Base-by-base conservation (phyloP, 768 basidiomycete species). In the Cystofilobasidium capitatum region DNA sequence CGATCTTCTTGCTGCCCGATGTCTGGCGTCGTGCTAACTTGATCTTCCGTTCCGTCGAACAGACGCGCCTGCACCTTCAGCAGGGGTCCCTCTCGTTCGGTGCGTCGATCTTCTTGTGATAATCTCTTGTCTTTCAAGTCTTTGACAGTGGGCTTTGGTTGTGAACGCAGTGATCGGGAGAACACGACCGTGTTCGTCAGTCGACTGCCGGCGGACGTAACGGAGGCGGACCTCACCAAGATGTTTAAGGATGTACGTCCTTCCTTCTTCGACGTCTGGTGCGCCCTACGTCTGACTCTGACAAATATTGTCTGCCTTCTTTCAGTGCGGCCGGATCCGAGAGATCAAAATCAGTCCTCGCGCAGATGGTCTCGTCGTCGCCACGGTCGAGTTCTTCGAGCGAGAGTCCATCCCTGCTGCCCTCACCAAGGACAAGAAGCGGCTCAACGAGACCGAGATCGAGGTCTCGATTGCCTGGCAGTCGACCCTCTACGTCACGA, bases 391-490 rank as follows among this genome's bases (percentile, higher is more conserved):
- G 75, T 98, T 99, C 75, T 13, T 47, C 8, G 13, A 62, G 29
- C 71, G 91, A 86, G 89, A 90, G 20, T 83, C 83, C 66, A 82
- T 98, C 2, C 90, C 91, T 12, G 84, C 84, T 0, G 96, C 90
- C 2, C 80, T 94, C 44, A 94, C 92, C 0, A 93, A 91, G 75
- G 94, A 99, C 78, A 96, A 94, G 78, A 96, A 94, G 76, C 84
- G 86, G 58, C 73, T 98, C 40, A 81, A 82, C 55, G 86, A 82
- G 0, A 79, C 84, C 57, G 91, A 96, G 75, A 80, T 97, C 24
- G 80, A 83, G 10, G 92, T 98, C 3, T 86, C 92, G 74, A 81
- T 94, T 49, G 91, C 89, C 2, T 96, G 92, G 92, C 83, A 87
- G 71, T 91, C 91, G 3, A 98, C 93, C 6, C 77, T 99, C 3